Conservation (phyloP, 768 basidiomycete species). For the Serendipita vermifera region DNA sequence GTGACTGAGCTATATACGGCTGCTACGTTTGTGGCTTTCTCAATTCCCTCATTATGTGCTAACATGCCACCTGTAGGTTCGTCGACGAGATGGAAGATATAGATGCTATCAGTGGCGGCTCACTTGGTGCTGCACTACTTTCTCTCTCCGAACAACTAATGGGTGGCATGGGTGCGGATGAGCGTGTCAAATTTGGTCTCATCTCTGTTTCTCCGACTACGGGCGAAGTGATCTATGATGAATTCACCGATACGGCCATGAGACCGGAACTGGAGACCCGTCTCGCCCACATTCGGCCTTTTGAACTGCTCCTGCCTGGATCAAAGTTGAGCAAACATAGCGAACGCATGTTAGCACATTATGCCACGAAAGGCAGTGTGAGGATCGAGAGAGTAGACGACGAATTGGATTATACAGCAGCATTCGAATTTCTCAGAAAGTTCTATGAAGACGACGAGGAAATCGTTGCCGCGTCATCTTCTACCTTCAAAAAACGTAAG, state of each 20-base stretch:
- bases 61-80: conserved; percentile 39
- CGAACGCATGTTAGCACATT: conserved; percentile 60
- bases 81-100: conserved; percentile 45
- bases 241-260: conserved; percentile 73
- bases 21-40: conserved; percentile 52
- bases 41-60: no score
- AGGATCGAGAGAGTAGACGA: conserved; percentile 52
- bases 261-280: conserved; percentile 89
- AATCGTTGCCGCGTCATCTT: not conserved
- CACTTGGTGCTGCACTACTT: conserved; percentile 48
- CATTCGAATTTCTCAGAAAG: conserved; percentile 50
- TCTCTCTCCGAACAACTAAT: conserved; percentile 33
- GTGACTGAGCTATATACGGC: conserved; percentile 74
- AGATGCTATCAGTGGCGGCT: conserved; percentile 18
- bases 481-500: conserved; percentile 25
- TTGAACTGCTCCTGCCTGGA: conserved; percentile 61
- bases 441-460: conserved; percentile 43
- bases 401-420: conserved; percentile 46
- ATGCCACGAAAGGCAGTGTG: conserved; percentile 40
- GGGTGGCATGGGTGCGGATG: conserved; percentile 32
- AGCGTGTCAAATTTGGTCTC: conserved; percentile 47
- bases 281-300: conserved; percentile 70
- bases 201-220: conserved; percentile 74
- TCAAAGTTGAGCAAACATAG: conserved; percentile 51
- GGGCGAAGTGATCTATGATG: conserved; percentile 89